phyloP scores from a whole-genome alignment of 306 rosid genomes.

The Pterocarpus macrocarpus region DNA sequence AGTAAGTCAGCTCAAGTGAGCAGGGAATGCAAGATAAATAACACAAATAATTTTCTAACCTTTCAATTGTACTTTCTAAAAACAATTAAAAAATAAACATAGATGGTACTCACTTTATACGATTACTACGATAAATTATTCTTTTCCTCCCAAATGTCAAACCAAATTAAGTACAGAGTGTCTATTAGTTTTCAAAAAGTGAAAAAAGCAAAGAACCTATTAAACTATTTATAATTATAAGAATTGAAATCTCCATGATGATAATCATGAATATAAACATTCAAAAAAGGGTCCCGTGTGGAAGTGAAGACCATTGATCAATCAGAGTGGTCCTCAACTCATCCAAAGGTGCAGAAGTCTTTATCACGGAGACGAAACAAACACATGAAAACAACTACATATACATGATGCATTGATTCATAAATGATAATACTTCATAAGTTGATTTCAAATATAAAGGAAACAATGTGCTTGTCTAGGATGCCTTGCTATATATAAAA shows the following conservation, averaged over 20 bases:
- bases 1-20: slow-evolving; percentile 19
- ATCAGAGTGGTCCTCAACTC: background rate
- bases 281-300: no score
- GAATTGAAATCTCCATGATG: no score
- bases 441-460: background rate
- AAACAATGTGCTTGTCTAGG: background rate
- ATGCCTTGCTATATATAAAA: background rate
- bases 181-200: no score
- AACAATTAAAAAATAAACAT: no score
- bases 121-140: no score
- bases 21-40: no score
- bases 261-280: no score
- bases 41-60: background rate
- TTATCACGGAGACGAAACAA: background rate
- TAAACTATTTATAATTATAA: no score
- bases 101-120: background rate
- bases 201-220: no score
- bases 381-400: background rate
- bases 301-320: background rate
- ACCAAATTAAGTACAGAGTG: background rate
- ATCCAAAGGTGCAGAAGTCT: background rate
- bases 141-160: background rate
- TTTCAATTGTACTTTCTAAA: no score
- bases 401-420: background rate
- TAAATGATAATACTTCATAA: background rate